phyloP scores from a whole-genome alignment of 805 yeast genomes.

The Alloascoidea africana region DNA sequence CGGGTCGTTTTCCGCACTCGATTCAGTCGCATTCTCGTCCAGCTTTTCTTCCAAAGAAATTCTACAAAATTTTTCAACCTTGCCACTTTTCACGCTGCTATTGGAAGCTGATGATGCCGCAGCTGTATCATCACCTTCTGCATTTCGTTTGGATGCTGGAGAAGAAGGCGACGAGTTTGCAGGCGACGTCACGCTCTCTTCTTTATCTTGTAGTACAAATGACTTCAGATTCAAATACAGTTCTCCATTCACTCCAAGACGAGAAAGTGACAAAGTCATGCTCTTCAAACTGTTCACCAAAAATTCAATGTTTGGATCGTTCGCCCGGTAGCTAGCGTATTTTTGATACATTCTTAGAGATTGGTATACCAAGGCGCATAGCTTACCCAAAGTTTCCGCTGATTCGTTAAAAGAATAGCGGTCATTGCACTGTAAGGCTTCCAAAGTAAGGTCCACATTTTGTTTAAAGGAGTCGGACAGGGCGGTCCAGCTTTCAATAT shows the following conservation, averaged over 20 bases:
- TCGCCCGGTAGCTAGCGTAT: not conserved
- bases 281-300: not conserved
- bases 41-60: not conserved
- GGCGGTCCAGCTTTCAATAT: not conserved
- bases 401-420: too few relatives aligned
- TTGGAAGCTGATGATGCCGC: too few relatives aligned
- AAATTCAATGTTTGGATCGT: not conserved
- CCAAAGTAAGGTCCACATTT: not conserved
- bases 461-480: not conserved
- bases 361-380: too few relatives aligned
- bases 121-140: too few relatives aligned
- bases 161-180: too few relatives aligned
- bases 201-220: too few relatives aligned
- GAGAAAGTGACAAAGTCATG: not conserved
- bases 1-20: not conserved
- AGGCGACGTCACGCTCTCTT: too few relatives aligned
- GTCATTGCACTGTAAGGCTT: too few relatives aligned
- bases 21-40: not conserved
- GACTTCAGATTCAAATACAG: not conserved
- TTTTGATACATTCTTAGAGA: not conserved
- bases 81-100: not conserved
- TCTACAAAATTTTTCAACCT: not conserved
- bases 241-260: not conserved
- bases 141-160: not conserved
- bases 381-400: too few relatives aligned